Conservation (phyloP, 371 early-diverging fungal genomes). For the Mortierella sp. region DNA sequence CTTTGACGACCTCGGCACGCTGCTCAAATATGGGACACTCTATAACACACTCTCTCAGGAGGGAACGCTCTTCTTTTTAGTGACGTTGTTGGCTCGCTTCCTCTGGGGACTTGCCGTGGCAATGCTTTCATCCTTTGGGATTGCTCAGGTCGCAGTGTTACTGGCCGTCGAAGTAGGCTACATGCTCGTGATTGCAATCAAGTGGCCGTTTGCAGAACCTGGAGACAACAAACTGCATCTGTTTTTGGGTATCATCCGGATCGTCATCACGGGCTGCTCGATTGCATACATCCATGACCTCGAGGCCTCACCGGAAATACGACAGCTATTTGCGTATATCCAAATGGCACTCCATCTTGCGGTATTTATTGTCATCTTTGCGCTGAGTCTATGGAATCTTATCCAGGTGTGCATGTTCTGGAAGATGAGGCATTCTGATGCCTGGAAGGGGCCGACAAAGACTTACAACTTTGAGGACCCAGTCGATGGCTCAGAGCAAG, state of each 20-base stretch:
- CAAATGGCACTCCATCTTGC: conserved; percentile 47
- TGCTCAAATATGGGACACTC: conserved; percentile 62
- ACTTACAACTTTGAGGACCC: conserved; percentile 45
- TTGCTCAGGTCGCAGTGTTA: conserved; percentile 40
- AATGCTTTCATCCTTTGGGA: conserved; percentile 41
- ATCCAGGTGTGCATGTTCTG: conserved; percentile 48
- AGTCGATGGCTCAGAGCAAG: conserved; percentile 11
- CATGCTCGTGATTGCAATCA: conserved; percentile 30
- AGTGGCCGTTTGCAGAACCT: conserved; percentile 48
- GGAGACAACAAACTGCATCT: conserved; percentile 49
- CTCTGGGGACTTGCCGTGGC: conserved; percentile 41
- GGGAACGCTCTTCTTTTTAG: conserved; percentile 58
- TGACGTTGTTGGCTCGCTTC: conserved; percentile 47
- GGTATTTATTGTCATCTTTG: conserved; percentile 45
- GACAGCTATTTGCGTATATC: conserved; percentile 44
- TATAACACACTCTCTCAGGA: conserved; percentile 65
- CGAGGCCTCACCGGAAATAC: conserved; percentile 23
- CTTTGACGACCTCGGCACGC: conserved; percentile 58
- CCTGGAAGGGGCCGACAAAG: conserved; percentile 46
- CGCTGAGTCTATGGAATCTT: conserved; percentile 36
- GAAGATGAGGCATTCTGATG: conserved; percentile 23
- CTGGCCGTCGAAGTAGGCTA: conserved; percentile 42
- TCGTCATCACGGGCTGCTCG: conserved; percentile 37
- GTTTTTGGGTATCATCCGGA: conserved; percentile 39
- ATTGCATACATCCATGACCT: conserved; percentile 30